Evolutionary conservation across 805 yeast species (phyloP), one percentile per base, ranked within the genome.

Genomic region (Metschnikowia amazonensis): DNA sequence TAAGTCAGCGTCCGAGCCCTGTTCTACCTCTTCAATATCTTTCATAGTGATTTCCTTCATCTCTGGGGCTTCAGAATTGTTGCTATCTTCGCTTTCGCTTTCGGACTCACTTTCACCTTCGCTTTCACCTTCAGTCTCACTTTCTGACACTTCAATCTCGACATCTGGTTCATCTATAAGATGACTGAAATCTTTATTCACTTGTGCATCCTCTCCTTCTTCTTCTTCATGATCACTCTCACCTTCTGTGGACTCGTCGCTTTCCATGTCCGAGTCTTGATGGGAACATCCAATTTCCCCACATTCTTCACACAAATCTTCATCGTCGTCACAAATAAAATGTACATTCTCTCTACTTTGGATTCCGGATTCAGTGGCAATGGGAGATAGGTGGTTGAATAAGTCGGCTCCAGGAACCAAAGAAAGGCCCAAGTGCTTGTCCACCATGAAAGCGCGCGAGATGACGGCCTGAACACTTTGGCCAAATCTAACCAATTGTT

Each of bases 341-440:
- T 59, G 72, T 1, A 67, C 89, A 53, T 78, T 72, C 49, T 86
- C 89, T 5, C 65, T 57, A 1, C 48, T 56, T 18, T 51, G 45
- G 2, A 57, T 39, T 16, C 48, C 51, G 7, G 21, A 47, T 1
- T 40, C 48, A 4, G 44, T 49, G 5, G 53, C 18, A 5, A 44
- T 29, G 63, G 80, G 74, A 5, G 72, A 62, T 34, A 67, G 60
- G 59, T 89, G 97, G 54, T 90, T 90, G 66, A 89, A 88, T 29
- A 92, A 67, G 64, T 90, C 96, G 0, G 97, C 97, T 13, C 89
- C 87, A 0, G 97, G 97, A 20, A 90, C 96, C 41, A 92, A 67
- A 0, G 86, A 88, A 25, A 83, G 71, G 27, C 81, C 86, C 55
- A 84, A 88, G 59, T 64, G 89, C 41, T 73, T 72, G 62, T 92